Base-by-base conservation (phyloP, 2,329 filamentous ascomycete species). In the Sordariomycetes sp. region DNA sequence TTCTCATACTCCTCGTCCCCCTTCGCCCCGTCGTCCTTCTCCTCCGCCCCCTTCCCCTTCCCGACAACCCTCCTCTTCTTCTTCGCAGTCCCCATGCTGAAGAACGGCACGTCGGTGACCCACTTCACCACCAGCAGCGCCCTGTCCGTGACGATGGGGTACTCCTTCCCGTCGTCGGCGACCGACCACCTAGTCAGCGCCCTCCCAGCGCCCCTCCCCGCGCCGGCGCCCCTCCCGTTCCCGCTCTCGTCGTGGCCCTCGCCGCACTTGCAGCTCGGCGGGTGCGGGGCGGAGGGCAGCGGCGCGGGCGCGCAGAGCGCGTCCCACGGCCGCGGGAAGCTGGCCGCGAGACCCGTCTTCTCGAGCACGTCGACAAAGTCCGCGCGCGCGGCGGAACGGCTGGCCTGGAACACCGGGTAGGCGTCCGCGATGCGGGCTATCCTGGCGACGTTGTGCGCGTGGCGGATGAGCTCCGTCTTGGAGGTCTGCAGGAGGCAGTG, bases 401-500 rank as follows among this genome's bases (percentile, higher is more conserved):
- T 84, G 0, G 85, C 79, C 62, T 91, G 84, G 67, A 95, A 93
- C 54, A 93, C 81, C 0, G 90, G 90, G 64, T 90, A 92, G 3
- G 89, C 89, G 65, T 94, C 88, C 54, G 83, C 85, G 25, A 94
- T 78, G 22, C 89, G 81, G 4, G 83, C 79, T 1, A 94, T 77
- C 5, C 89, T 84, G 18, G 89, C 88, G 4, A 87, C 89, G 80
- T 92, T 94, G 73, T 90, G 80, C 0, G 89, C 88, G 67, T 94
- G 89, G 40, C 89, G 87, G 55, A 85, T 81, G 37, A 92, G 80
- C 68, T 94, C 89, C 64, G 88, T 90, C 12, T 82, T 70, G 0
- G 89, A 88, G 0, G 90, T 95, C 70, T 93, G 89, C 8, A 89
- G 73, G 11, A 95, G 81, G n/a, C 82, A 81, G 70, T 95, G 90